These are phyloP conservation scores for Polyporus tsugae DNA, from an alignment of 1,284 basidiomycete species.

Conservation along the genomic window DNA sequence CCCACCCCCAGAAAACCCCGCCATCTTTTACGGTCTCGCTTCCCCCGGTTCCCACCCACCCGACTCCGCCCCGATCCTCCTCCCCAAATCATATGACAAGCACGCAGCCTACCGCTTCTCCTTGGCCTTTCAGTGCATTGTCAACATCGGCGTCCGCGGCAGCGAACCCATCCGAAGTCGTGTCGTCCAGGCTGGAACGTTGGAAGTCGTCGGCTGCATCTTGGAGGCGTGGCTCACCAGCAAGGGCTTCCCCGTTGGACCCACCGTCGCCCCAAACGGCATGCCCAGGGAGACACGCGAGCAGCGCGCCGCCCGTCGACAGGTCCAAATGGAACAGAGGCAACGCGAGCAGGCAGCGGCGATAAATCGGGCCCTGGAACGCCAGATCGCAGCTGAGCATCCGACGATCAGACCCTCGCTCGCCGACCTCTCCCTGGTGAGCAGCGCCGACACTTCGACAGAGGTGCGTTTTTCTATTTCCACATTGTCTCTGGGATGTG, in stretches of 20 bases:
- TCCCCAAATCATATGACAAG: slow-evolving; percentile 78
- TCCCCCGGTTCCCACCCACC: slow-evolving; percentile 63
- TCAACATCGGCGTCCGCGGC: slow-evolving; percentile 98
- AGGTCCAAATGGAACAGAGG: slow-evolving; percentile 59
- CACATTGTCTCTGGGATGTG: not conserved
- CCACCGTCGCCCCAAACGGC: slow-evolving; percentile 66
- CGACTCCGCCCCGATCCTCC: slow-evolving; percentile 64
- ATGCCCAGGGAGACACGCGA: slow-evolving; percentile 76
- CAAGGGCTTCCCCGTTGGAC: slow-evolving; percentile 83
- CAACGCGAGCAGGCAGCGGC: slow-evolving; percentile 67
- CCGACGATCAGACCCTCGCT: slow-evolving; percentile 20
- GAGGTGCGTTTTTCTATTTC: slow-evolving; percentile 31
- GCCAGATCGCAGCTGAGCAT: slow-evolving; percentile 50
- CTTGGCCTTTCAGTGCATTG: slow-evolving; percentile 96
- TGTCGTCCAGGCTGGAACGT: slow-evolving; percentile 95
- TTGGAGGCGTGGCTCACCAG: slow-evolving; percentile 92
- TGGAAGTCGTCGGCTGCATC: slow-evolving; percentile 95
- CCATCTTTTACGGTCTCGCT: slow-evolving; percentile 76
- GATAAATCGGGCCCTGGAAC: slow-evolving; percentile 62
- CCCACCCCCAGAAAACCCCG: slow-evolving; percentile 77
- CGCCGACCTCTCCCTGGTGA: slow-evolving; percentile 21
- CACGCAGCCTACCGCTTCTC: slow-evolving; percentile 88
- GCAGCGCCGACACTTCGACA: slow-evolving; percentile 20
- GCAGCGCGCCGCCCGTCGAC: slow-evolving; percentile 67
- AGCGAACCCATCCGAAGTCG: slow-evolving; percentile 91